Conservation (phyloP, 2,329 filamentous ascomycete genomes). For the Xylaria polymorpha region DNA sequence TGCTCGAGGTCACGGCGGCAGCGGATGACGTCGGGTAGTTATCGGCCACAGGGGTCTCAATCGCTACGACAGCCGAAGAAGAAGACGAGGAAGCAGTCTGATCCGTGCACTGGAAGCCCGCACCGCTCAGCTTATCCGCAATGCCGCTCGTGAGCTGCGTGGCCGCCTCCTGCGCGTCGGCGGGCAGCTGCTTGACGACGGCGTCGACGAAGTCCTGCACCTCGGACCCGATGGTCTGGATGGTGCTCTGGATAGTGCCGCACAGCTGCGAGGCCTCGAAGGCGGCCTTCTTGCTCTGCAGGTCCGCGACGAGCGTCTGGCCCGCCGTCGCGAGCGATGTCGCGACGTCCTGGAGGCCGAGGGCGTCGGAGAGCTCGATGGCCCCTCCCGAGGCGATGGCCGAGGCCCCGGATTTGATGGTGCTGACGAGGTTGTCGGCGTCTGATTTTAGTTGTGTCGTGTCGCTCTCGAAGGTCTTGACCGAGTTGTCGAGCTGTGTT, state of each 20-base stretch:
- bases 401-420: slow-evolving; percentile 40
- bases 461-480: slow-evolving; percentile 47
- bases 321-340: slow-evolving; percentile 29
- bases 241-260: slow-evolving; percentile 23
- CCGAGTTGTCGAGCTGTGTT: slow-evolving; percentile 46
- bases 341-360: slow-evolving; percentile 36
- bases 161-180: slow-evolving; percentile 34
- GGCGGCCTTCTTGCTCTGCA: slow-evolving; percentile 41
- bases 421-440: slow-evolving; percentile 41
- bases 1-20: neutral
- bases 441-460: slow-evolving; percentile 41
- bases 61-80: neutral
- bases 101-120: slow-evolving; percentile 37
- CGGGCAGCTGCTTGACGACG: slow-evolving; percentile 40
- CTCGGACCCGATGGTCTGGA: slow-evolving; percentile 35
- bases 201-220: slow-evolving; percentile 39
- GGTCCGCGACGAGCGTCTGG: slow-evolving; percentile 37
- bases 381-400: slow-evolving; percentile 29
- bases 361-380: slow-evolving; percentile 37
- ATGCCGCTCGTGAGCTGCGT: slow-evolving; percentile 32
- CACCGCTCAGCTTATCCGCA: slow-evolving; percentile 33
- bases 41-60: neutral
- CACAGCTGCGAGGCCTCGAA: slow-evolving; percentile 43
- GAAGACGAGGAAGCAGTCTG: neutral
- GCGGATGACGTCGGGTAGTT: slow-evolving; percentile 14